phyloP scores from a whole-genome alignment of 2,329 filamentous ascomycete species.

The Colletotrichum sp. region DNA sequence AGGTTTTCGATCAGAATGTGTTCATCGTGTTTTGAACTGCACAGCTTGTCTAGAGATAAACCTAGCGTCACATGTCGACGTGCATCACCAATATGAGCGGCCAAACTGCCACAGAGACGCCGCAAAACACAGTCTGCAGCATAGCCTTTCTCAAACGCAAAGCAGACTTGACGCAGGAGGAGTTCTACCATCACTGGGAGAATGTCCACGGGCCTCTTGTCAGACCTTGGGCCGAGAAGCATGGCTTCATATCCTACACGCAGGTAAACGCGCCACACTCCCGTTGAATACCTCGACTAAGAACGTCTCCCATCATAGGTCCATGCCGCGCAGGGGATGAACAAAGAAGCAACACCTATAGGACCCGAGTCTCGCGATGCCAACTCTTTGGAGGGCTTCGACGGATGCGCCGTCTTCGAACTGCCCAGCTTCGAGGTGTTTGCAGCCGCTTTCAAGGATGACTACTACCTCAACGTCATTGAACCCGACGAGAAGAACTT shows the following conservation, averaged over 20 bases:
- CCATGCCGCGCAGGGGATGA: conserved; percentile 28
- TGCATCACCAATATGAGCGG: not conserved
- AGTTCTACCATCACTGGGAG: conserved; percentile 40
- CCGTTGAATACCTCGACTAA: not conserved
- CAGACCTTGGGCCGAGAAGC: conserved; percentile 36
- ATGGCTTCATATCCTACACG: conserved; percentile 35
- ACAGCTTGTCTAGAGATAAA: not conserved
- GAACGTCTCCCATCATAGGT: conserved; percentile 20
- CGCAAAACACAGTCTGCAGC: conserved; percentile 5
- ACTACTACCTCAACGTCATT: conserved; percentile 34
- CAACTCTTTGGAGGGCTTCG: conserved; percentile 27
- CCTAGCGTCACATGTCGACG: not conserved
- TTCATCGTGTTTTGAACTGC: not conserved
- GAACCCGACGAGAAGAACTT: conserved; percentile 32
- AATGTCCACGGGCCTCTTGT: conserved; percentile 35
- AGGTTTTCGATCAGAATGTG: not conserved
- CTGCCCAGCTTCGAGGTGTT: conserved; percentile 30
- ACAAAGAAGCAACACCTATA: conserved; percentile 22
- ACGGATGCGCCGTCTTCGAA: conserved; percentile 35
- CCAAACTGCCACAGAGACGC: not conserved
- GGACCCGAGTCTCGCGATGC: conserved; percentile 18
- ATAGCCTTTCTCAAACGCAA: conserved; percentile 31
- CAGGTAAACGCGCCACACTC: conserved; percentile 26
- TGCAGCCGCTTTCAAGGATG: conserved; percentile 31
- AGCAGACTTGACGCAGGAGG: conserved; percentile 28